Percentiles rank a stretch among this genome's conserved stretches.
phyloP scores from a whole-genome alignment of 768 basidiomycete genomes.

The Gymnopilus dilepis region DNA sequence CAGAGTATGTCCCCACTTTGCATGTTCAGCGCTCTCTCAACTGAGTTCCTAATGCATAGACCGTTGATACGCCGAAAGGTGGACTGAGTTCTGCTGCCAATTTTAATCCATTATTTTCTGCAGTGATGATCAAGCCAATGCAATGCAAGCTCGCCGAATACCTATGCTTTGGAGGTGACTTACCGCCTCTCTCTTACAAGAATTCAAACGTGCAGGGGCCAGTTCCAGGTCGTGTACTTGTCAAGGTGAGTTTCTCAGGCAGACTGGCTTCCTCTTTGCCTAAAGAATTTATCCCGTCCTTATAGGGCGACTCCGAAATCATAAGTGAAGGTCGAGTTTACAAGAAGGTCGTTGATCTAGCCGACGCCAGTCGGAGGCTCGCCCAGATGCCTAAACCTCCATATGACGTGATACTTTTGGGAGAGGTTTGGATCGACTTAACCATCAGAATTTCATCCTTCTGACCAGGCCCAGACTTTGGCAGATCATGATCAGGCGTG shows the following conservation, averaged over 20 bases:
- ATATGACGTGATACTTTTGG: slow-evolving; percentile 34
- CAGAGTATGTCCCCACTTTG: slow-evolving; percentile 46
- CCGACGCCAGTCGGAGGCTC: not conserved
- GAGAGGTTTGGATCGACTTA: slow-evolving; percentile 41
- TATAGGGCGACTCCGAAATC: slow-evolving; percentile 24
- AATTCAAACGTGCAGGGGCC: not conserved
- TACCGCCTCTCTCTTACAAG: not conserved
- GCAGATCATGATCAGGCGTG: slow-evolving; percentile 62
- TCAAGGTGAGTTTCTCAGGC: slow-evolving; percentile 16
- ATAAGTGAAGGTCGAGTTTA: slow-evolving; percentile 24
- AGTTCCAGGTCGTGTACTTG: slow-evolving; percentile 11
- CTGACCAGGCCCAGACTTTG: slow-evolving; percentile 48
- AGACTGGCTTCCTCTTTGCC: not conserved
- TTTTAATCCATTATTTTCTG: slow-evolving; percentile 6
- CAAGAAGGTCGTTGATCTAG: slow-evolving; percentile 14
- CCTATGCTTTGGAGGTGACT: slow-evolving; percentile 12
- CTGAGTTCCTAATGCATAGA: slow-evolving; percentile 11
- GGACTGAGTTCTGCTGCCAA: not conserved
- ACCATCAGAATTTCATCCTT: slow-evolving; percentile 4
- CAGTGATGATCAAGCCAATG: slow-evolving; percentile 26
- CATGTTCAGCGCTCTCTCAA: not conserved
- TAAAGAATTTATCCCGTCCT: not conserved
- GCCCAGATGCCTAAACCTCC: not conserved
- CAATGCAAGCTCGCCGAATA: slow-evolving; percentile 32
- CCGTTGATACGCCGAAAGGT: slow-evolving; percentile 2